Percentiles rank a stretch among this genome's conserved stretches.
Conservation (phyloP, 1,284 basidiomycete genomes). For the Veloboletus limbatus region DNA sequence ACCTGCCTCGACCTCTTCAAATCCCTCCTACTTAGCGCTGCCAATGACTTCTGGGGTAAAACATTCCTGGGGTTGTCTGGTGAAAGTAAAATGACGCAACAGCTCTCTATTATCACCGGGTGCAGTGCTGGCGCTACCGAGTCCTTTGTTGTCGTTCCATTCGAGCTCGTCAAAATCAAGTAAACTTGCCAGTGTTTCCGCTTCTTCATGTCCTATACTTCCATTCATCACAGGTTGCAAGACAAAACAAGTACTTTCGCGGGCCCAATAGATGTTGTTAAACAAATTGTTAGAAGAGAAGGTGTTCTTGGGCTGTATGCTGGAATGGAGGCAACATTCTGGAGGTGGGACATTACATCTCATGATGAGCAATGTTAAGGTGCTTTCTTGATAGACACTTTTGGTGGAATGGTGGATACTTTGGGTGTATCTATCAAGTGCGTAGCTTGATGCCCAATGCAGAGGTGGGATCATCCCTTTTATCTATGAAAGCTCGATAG, state of each 20-base stretch:
- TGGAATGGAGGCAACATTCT: slow-evolving; percentile 95
- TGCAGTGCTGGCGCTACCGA: slow-evolving; percentile 95
- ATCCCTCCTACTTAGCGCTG: slow-evolving; percentile 47
- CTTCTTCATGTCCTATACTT: neutral
- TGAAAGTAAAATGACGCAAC: slow-evolving; percentile 83
- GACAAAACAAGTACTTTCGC: slow-evolving; percentile 87
- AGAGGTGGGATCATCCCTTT: slow-evolving; percentile 46
- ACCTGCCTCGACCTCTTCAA: neutral
- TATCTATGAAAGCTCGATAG: neutral
- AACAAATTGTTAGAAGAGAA: slow-evolving; percentile 71
- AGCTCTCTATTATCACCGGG: slow-evolving; percentile 85
- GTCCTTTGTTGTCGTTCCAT: slow-evolving; percentile 90
- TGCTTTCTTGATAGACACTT: slow-evolving; percentile 53
- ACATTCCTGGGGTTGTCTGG: slow-evolving; percentile 62
- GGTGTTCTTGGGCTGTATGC: slow-evolving; percentile 85
- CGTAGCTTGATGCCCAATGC: slow-evolving; percentile 79
- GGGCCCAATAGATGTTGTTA: slow-evolving; percentile 90
- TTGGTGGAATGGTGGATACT: slow-evolving; percentile 94
- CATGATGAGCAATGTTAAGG: neutral
- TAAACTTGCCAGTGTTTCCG: slow-evolving; percentile 26
- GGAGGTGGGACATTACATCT: slow-evolving; percentile 55
- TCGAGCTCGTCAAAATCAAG: slow-evolving; percentile 97
- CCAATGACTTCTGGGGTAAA: slow-evolving; percentile 95
- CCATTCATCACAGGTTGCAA: slow-evolving; percentile 60
- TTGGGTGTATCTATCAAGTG: slow-evolving; percentile 88